These are phyloP conservation scores for Neofusicoccum kwambonambiense DNA, from an alignment of 2,329 filamentous ascomycete genomes.

Conservation along the genomic window DNA sequence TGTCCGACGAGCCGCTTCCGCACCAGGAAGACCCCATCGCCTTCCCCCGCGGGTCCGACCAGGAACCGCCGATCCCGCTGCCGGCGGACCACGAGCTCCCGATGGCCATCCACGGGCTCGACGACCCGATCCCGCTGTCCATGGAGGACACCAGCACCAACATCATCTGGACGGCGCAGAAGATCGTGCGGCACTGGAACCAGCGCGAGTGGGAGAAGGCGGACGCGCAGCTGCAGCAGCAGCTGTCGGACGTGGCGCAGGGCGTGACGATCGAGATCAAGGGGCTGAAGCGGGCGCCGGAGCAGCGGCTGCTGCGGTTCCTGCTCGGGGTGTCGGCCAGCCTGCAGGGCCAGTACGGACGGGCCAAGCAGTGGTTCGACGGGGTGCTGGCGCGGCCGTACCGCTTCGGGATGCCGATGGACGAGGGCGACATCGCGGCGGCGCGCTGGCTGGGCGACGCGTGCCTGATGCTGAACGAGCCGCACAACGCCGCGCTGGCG, in stretches of 20 bases:
- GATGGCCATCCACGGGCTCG: background rate
- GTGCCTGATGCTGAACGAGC: slow-evolving; percentile 31
- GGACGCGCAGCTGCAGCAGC: slow-evolving; percentile 25
- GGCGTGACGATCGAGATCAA: slow-evolving; percentile 24
- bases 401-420: slow-evolving; percentile 23
- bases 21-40: background rate
- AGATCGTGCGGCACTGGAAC: slow-evolving; percentile 26
- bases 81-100: background rate
- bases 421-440: slow-evolving; percentile 34
- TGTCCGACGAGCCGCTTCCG: background rate
- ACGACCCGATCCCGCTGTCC: background rate
- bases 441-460: slow-evolving; percentile 34
- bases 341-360: slow-evolving; percentile 28
- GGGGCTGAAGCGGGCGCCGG: slow-evolving; percentile 25
- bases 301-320: slow-evolving; percentile 28
- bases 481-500: slow-evolving; percentile 29
- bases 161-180: slow-evolving; percentile 25
- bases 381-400: slow-evolving; percentile 28
- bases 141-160: slow-evolving; percentile 14
- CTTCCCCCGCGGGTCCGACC: background rate
- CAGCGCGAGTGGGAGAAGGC: slow-evolving; percentile 25
- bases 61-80: background rate
- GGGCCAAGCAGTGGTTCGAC: slow-evolving; percentile 32
- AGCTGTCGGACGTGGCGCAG: slow-evolving; percentile 28
- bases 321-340: slow-evolving; percentile 30